Evolutionary conservation across 176 grass and related monocot genomes (phyloP), one percentile per base, ranked within the genome.

Genomic region (Carex kokanica): DNA sequence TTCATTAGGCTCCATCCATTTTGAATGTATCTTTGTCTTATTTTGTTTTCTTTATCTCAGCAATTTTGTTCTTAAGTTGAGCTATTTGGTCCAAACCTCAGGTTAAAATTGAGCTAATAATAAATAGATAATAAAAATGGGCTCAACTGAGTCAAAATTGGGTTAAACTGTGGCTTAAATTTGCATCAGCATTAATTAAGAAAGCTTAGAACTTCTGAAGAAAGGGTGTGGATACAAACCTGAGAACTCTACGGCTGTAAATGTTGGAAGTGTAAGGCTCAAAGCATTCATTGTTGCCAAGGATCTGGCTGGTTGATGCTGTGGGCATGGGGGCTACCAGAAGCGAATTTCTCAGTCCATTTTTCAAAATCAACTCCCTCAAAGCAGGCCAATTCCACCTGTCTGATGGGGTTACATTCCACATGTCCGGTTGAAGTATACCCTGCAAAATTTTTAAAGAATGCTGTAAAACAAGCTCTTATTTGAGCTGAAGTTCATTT

Each of bases 221-320:
- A 74, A 53, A 12, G 13, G 6, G 23, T 73, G 23, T 78, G 29
- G 51, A 17, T 32, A 78, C 15, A 79, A 92, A 99, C 97, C 97
- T 95, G 27, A 95, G 54, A 81, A 95, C 93, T 80, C 93, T 86
- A 6, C 93, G 90, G 34, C 85, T 90, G 58, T 95, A 95, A 62
- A 95, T 95, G 78, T 95, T 95, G 8, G 93, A 95, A 56, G 93
- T 95, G 72, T 95, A 95, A 20, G 93, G 93, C 78, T 89, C 90
- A 77, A 94, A 97, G 51, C 92, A 99, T 78, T 99, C 96, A 25
- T 99, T 99, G 65, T 99, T 99, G 79, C 96, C 96, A 83, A 99
- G 93, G 88, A 99, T 99, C 51, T 99, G 96, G 84, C 96, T 99
- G 60, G 96, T 99, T 79, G 96, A 99, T 86, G 96, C 96, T 88